phyloP scores from a whole-genome alignment of 148 eudicot species.

The Camellia lanceoleosa region DNA sequence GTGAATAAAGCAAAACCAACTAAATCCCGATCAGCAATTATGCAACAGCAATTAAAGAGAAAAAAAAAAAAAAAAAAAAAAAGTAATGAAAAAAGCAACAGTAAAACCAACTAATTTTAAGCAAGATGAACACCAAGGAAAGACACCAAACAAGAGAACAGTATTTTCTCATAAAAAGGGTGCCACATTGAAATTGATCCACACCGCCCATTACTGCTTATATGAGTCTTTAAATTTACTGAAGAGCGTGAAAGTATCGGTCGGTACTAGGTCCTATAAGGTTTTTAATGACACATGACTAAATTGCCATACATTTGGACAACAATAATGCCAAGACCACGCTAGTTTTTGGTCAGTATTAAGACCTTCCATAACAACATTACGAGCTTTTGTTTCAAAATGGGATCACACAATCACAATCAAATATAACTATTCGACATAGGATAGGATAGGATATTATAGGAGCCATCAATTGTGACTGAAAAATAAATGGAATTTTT shows the following conservation, averaged over 20 bases:
- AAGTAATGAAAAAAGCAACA: background rate
- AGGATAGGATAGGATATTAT: too few species aligned
- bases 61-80: background rate
- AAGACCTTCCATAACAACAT: background rate
- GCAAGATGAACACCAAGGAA: background rate
- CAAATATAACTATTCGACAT: too few species aligned
- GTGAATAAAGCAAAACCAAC: constrained; percentile 3
- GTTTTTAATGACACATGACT: too few species aligned
- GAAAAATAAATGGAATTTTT: too few species aligned
- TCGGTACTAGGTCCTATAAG: too few species aligned
- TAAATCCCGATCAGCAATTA: background rate
- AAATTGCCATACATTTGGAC: background rate
- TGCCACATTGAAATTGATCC: constrained; percentile 6
- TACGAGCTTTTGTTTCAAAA: too few species aligned
- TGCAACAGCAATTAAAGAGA: background rate
- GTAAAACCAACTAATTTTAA: background rate
- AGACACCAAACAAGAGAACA: background rate
- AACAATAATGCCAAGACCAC: background rate
- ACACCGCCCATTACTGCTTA: background rate
- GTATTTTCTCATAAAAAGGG: background rate
- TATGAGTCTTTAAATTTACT: background rate
- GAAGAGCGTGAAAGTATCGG: background rate
- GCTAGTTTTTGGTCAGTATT: too few species aligned
- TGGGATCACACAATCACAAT: too few species aligned
- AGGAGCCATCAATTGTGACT: too few species aligned